A percentile compares a stretch with the other conserved stretches of the same genome.
These are phyloP conservation scores for Neonectria faginata DNA, from an alignment of 2,329 filamentous ascomycete species.

Conservation along the genomic window DNA sequence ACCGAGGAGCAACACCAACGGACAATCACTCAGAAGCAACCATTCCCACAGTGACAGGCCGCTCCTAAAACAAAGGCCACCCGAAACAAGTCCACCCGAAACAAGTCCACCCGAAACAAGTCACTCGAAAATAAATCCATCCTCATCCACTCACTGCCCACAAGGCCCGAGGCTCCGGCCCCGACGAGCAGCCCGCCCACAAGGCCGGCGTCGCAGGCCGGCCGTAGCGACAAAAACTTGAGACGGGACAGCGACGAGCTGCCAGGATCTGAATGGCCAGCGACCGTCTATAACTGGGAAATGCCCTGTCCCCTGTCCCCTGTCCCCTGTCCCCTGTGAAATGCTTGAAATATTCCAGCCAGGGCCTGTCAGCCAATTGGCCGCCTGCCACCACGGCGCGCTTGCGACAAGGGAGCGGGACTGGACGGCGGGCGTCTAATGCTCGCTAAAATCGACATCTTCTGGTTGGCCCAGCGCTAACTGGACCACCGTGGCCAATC, in stretches of 20 bases:
- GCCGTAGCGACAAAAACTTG: conserved; percentile 16
- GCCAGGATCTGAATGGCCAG: conserved; percentile 10
- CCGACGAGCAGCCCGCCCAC: conserved; percentile 33
- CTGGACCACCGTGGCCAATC: conserved; percentile 38
- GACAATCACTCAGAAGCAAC: no score
- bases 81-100: no score
- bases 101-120: no score
- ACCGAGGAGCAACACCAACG: no score
- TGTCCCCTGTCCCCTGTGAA: no score
- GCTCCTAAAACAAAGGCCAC: no score
- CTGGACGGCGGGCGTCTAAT: conserved; percentile 37
- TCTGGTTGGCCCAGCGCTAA: conserved; percentile 30
- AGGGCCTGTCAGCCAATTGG: conserved; percentile 37
- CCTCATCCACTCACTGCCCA: not conserved
- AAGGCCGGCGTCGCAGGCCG: conserved; percentile 34
- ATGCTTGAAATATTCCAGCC: not conserved
- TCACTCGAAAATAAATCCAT: not conserved
- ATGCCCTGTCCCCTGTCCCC: no score
- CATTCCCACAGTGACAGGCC: not conserved
- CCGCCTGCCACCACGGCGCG: conserved; percentile 30
- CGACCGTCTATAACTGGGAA: not conserved
- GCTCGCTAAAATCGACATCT: not conserved
- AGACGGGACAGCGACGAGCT: conserved; percentile 17
- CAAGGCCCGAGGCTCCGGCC: conserved; percentile 12
- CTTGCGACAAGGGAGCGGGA: conserved; percentile 34